These are phyloP conservation scores for Meredithiella fracta DNA, from an alignment of 2,329 filamentous ascomycete genomes.

Conservation along the genomic window DNA sequence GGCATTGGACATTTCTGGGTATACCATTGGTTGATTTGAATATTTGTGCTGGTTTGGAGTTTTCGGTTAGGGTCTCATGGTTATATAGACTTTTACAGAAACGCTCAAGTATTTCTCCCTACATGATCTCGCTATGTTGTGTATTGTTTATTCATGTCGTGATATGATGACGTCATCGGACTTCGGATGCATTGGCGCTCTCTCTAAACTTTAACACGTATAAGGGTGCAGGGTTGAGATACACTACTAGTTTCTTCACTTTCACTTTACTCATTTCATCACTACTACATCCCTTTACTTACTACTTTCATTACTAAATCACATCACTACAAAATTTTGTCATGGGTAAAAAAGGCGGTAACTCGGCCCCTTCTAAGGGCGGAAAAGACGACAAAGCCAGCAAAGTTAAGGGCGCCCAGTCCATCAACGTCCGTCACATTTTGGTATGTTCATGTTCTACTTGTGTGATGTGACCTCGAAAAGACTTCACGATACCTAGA, in stretches of 20 bases:
- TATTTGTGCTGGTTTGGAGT: not conserved
- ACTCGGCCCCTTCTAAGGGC: conserved; percentile 18
- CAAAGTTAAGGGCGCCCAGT: conserved; percentile 45
- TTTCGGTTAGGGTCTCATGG: too few species aligned
- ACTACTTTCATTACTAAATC: not conserved
- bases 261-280: not conserved
- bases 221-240: too few species aligned
- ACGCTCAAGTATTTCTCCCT: too few species aligned
- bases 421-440: conserved; percentile 61
- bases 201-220: too few species aligned
- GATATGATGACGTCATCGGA: too few species aligned
- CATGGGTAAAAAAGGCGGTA: conserved; percentile 12
- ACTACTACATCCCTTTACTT: not conserved
- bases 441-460: conserved; percentile 31
- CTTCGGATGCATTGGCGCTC: too few species aligned
- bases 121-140: too few species aligned
- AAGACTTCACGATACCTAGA: too few species aligned
- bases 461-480: not conserved
- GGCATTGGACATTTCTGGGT: not conserved
- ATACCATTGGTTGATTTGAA: not conserved
- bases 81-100: too few species aligned
- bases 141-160: too few species aligned
- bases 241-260: too few species aligned
- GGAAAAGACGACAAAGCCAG: conserved; percentile 24
- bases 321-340: not conserved